Base-by-base conservation (phyloP, 1,139 yeast genomes). In the Yamadazyma atlantica region DNA sequence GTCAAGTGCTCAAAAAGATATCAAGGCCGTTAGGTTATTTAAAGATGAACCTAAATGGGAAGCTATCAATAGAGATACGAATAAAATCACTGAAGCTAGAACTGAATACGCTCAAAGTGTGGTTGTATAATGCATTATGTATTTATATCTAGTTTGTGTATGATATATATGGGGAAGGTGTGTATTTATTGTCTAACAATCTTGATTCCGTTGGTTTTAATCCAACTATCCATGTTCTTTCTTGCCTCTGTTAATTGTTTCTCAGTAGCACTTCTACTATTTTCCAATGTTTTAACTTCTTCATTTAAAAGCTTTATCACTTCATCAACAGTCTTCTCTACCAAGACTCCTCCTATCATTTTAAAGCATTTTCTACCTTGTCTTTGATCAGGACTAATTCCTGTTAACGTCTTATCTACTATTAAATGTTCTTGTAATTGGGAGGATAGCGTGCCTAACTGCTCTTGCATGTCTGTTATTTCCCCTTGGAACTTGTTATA, bases 21-120 rank as follows among this genome's bases (percentile, higher is more conserved):
- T 90, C 49, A 75, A 77, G 47, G 96, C 97, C 5, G 62, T 86
- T 55, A 71, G 98, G 46, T 67, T 92, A 50, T 92, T 92, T 68
- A 82, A 88, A 62, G 96, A 89, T 51, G 96, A 90, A 63, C 97
- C 97, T 23, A 89, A 88, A 58, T 92, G 98, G 97, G 80, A 85
- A 40, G 96, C 97, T 8, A 77, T 87, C 53, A 79, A 82, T 57
- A 75, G 96, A 46, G 73, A 62, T 24, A 56, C 58, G 29, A 54
- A 59, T 25, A 47, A 51, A 31, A 42, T 50, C 13, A 56, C 63
- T 10, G 60, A 49, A 8, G 71, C 71, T 19, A 58, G 74, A 37
- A 37, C 46, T 7, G 58, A 55, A 10, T 68, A 68, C 39, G 60
- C 63, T 28, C 49, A 54, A 18, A 43, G 60, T n/a, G 57, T 66